Evolutionary conservation across 805 yeast genomes (phyloP).

Genomic region (Yamadazyma laniorum): DNA sequence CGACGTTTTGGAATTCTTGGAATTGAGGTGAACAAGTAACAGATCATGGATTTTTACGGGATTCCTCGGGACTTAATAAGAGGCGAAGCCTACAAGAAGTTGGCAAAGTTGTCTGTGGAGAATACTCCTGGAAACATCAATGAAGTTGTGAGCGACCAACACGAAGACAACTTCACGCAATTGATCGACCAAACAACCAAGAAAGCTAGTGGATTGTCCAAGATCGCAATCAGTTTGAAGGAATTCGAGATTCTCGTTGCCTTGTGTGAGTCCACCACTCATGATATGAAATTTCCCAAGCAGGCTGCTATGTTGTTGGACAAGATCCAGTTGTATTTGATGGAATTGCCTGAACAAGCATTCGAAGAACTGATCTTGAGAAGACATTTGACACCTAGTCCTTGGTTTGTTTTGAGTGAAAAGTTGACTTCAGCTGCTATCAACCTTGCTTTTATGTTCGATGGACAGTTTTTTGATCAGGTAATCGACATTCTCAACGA

Average conservation of each 20-base stretch:
- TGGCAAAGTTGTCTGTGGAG: slow-evolving; percentile 36
- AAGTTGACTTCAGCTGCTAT: slow-evolving; percentile 33
- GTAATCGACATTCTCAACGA: slow-evolving; percentile 26
- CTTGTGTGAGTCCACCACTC: slow-evolving; percentile 43
- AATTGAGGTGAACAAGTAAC: neutral
- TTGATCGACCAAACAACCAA: slow-evolving; percentile 13
- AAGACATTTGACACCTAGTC: slow-evolving; percentile 24
- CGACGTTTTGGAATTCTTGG: neutral
- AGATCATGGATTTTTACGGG: slow-evolving; percentile 41
- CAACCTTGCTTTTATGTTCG: slow-evolving; percentile 27
- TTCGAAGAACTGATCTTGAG: slow-evolving; percentile 39
- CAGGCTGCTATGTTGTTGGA: slow-evolving; percentile 45
- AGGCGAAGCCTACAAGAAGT: slow-evolving; percentile 33
- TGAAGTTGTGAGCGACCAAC: slow-evolving; percentile 5
- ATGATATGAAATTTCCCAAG: slow-evolving; percentile 24
- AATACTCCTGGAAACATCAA: slow-evolving; percentile 15
- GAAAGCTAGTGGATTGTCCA: slow-evolving; percentile 16
- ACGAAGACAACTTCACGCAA: slow-evolving; percentile 22
- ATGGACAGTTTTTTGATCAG: slow-evolving; percentile 18
- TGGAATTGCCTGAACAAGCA: slow-evolving; percentile 43
- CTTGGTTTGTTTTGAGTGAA: slow-evolving; percentile 36
- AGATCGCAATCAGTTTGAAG: slow-evolving; percentile 46
- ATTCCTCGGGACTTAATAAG: slow-evolving; percentile 40
- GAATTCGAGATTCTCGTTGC: slow-evolving; percentile 60
- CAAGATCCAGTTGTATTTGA: slow-evolving; percentile 46